Percentiles rank a stretch among this genome's conserved stretches.
Evolutionary conservation across 805 yeast species (phyloP).

Genomic region (Candida sakaeoensis): DNA sequence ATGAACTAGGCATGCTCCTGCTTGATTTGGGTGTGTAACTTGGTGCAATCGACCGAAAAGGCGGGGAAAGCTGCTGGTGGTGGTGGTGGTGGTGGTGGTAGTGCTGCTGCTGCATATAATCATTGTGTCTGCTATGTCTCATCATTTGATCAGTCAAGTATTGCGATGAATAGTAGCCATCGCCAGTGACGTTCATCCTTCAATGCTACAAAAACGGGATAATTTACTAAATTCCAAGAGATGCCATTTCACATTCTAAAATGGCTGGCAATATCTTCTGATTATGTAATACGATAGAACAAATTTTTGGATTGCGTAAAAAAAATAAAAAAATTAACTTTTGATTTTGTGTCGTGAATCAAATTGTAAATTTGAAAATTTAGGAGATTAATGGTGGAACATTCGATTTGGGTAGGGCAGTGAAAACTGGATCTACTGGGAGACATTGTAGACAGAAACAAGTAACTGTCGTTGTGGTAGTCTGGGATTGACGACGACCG

Average conservation of each 20-base stretch:
- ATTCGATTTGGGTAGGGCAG: no score
- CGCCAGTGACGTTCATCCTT: conserved; percentile 33
- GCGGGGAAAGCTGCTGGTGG: conserved; percentile 5
- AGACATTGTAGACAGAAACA: no score
- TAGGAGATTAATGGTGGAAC: no score
- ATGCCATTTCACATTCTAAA: background rate
- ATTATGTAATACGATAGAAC: conserved; percentile 2
- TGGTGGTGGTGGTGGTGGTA: no score
- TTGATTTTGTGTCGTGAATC: no score
- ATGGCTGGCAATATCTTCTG: conserved; percentile 6
- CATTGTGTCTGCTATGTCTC: conserved; percentile 1
- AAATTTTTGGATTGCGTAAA: no score
- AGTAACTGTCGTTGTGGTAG: no score
- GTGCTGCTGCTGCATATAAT: background rate
- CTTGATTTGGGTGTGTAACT: background rate
- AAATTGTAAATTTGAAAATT: no score
- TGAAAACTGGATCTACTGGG: no score
- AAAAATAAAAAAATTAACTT: no score
- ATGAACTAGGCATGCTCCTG: background rate
- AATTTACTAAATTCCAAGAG: background rate
- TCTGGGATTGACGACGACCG: no score
- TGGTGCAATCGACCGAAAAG: conserved; percentile 2
- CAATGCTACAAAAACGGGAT: background rate
- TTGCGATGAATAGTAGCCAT: conserved; percentile 37
- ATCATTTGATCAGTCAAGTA: conserved; percentile 25